Base-by-base conservation (phyloP, 331 rosid species). In the Malus hybrid region DNA sequence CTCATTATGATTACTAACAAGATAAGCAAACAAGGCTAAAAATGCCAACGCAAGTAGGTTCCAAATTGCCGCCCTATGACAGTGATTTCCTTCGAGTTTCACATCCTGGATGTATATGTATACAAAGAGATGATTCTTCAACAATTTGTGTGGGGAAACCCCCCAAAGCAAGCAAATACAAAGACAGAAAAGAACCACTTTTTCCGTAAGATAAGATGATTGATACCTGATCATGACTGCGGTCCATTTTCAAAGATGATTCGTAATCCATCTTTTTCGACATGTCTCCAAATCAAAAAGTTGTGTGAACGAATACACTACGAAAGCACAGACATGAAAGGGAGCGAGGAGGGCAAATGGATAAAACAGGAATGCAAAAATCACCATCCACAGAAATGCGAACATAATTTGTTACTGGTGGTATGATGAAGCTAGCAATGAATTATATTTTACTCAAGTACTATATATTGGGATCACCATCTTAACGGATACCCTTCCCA, bases 131-230 rank as follows among this genome's bases (percentile, higher is more conserved):
- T 34, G 57, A 72, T 80, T 82, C 84, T 73, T 69, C 82, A 66
- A 69, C 75, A 69, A 80, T 60, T 76, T 75, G 82, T 44, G 69
- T 53, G 22, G 50, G 70, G n/a, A 71, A 52, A 72, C 76, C 85
- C 69, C 79, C 55, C 66, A 60, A 69, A 57, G 73, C 69, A 60
- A 75, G 60, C 66, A 24, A 32, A 22, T 62, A 34, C 39, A 44
- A 70, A 66, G 34, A 79, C 70, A 68, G 76, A 82, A 80, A 69
- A 36, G 61, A 70, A 80, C 34, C 79, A 57, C 88, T 82, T 82
- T 81, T 66, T 71, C 30, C 26, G 42, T 60, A 46, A 74, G 81
- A 83, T 82, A 75, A 86, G 68, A 85, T 42, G 78, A 79, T 58
- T 72, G 70, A 79, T 48, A 72, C 77, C 42, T 39, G 76, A 60